phyloP scores from a whole-genome alignment of 2,329 filamentous ascomycete species.

The Alternaria viburni region DNA sequence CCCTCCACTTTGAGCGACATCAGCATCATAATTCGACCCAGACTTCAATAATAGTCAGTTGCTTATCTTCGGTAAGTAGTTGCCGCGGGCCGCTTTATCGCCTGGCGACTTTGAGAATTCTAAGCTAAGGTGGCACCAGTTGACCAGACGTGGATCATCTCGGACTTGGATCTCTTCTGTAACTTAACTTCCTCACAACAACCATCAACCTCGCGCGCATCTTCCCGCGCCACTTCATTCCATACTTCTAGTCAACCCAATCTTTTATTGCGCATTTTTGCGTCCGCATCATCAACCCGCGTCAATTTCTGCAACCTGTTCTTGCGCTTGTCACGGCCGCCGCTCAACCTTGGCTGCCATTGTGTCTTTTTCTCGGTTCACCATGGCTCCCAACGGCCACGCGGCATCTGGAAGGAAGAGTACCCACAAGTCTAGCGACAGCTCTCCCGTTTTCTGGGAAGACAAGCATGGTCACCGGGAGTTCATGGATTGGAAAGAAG shows the following conservation, averaged over 20 bases:
- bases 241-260: conserved; percentile 8
- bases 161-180: conserved; percentile 41
- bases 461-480: conserved; percentile 29
- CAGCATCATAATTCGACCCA: conserved; percentile 16
- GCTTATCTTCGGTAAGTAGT: conserved; percentile 23
- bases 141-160: conserved; percentile 39
- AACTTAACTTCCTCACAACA: conserved; percentile 19
- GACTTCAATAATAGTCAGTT: conserved; percentile 13
- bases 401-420: conserved; percentile 6
- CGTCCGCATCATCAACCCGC: conserved; percentile 11
- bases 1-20: conserved; percentile 24
- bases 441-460: conserved; percentile 27
- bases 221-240: conserved; percentile 22
- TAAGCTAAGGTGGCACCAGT: conserved; percentile 39
- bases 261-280: conserved; percentile 14
- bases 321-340: conserved; percentile 8
- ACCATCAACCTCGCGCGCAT: conserved; percentile 27
- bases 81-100: neutral
- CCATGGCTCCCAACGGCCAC: conserved; percentile 32
- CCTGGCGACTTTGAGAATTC: neutral
- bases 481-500: conserved; percentile 34
- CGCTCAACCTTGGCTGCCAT: conserved; percentile 10
- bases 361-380: conserved; percentile 6
- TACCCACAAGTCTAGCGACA: conserved; percentile 10
- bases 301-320: conserved; percentile 11